Percentiles rank a stretch among this genome's conserved stretches.
Conservation (phyloP, 495 filamentous ascomycete species). For the Aspergillus panamensis region DNA sequence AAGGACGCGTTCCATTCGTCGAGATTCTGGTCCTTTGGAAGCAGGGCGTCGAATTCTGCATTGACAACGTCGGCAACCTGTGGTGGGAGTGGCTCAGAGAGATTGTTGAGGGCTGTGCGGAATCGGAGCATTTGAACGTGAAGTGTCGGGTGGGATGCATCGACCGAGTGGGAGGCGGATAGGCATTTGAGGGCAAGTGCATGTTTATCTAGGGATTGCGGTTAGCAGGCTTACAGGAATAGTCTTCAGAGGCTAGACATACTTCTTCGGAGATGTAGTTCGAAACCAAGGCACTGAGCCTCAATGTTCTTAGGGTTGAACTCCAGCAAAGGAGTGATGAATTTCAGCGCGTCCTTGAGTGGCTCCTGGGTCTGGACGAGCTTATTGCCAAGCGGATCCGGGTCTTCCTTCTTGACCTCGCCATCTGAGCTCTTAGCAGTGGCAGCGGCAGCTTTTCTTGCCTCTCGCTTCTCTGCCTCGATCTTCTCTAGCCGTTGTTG, state of each 20-base stretch:
- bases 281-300: conserved; percentile 79
- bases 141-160: conserved; percentile 67
- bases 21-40: conserved; percentile 55
- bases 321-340: conserved; percentile 74
- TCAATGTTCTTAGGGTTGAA: conserved; percentile 78
- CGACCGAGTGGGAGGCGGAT: conserved; percentile 63
- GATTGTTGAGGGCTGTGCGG: conserved; percentile 56
- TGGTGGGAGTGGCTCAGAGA: conserved; percentile 52
- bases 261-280: conserved; percentile 79
- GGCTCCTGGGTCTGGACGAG: conserved; percentile 77
- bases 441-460: conserved; percentile 49
- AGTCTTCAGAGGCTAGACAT: conserved; percentile 35
- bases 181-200: conserved; percentile 83
- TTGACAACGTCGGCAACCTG: conserved; percentile 65
- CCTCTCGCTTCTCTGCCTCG: conserved; percentile 74
- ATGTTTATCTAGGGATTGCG: conserved; percentile 63
- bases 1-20: conserved; percentile 66
- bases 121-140: conserved; percentile 74
- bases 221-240: conserved; percentile 14
- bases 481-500: conserved; percentile 78
- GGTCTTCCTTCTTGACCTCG: conserved; percentile 73
- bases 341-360: conserved; percentile 82
- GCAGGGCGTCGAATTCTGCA: conserved; percentile 56
- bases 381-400: conserved; percentile 77
- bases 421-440: conserved; percentile 50